A percentile compares a stretch with the other conserved stretches of the same genome.
phyloP scores from a whole-genome alignment of 2,329 filamentous ascomycete genomes.

The Ceratocystis huliohia region DNA sequence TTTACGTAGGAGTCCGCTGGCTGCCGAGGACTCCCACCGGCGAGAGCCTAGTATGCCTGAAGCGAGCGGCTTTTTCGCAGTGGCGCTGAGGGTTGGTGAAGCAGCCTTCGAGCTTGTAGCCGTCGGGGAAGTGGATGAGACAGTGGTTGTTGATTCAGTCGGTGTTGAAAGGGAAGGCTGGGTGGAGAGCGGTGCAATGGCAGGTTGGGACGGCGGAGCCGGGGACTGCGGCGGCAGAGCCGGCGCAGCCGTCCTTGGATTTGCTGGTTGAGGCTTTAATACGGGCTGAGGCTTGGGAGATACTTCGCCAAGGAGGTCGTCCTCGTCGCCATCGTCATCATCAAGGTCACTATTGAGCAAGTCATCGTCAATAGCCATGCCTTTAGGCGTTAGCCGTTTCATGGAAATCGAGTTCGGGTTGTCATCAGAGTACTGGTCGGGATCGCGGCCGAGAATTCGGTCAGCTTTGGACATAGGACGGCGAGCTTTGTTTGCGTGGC shows the following conservation, averaged over 20 bases:
- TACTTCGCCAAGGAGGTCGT: conserved; percentile 29
- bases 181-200: background rate
- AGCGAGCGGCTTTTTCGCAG: conserved; percentile 28
- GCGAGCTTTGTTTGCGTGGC: conserved; percentile 24
- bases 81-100: conserved; percentile 23
- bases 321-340: conserved; percentile 26
- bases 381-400: conserved; percentile 36
- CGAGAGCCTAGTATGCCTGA: conserved; percentile 30
- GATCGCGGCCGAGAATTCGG: conserved; percentile 44
- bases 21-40: conserved; percentile 31
- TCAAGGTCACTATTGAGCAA: conserved; percentile 31
- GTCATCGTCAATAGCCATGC: conserved; percentile 33
- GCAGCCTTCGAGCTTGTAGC: background rate
- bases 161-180: background rate
- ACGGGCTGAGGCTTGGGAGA: conserved; percentile 13
- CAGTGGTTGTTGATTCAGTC: conserved; percentile 23
- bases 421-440: conserved; percentile 41
- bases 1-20: conserved; percentile 34
- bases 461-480: conserved; percentile 44
- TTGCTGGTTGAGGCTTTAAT: conserved; percentile 8
- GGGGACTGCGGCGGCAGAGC: background rate
- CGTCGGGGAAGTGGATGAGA: background rate
- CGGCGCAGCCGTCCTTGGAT: background rate
- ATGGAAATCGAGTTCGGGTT: conserved; percentile 34
- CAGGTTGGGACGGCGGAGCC: background rate